Evolutionary conservation across 331 rosid species (phyloP).

Genomic region (Spiraea crenata): DNA sequence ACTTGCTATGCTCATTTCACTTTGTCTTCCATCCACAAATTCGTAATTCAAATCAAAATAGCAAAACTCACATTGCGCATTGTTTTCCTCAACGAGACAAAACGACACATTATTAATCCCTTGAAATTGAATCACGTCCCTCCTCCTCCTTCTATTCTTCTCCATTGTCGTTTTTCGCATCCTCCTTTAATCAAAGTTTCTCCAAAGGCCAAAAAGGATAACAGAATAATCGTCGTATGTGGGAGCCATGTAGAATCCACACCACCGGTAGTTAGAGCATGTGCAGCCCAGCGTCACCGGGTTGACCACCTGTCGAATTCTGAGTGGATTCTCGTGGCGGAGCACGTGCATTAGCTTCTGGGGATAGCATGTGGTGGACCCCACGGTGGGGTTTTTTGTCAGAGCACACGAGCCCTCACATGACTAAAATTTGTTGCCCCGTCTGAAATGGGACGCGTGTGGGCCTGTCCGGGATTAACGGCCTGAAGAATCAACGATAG

Average conservation of each 20-base stretch:
- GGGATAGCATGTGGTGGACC: conserved; percentile 53
- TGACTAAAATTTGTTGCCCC: conserved; percentile 25
- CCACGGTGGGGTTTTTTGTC: conserved; percentile 16
- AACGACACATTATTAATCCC: neutral
- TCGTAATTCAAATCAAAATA: neutral
- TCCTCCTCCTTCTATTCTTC: conserved; percentile 7
- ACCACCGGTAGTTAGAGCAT: conserved; percentile 17
- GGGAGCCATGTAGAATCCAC: neutral
- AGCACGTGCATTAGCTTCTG: conserved; percentile 44
- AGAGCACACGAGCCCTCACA: conserved; percentile 56
- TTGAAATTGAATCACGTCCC: neutral
- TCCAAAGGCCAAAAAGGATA: neutral
- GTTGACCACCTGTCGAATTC: conserved; percentile 19
- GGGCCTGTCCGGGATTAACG: conserved; percentile 29
- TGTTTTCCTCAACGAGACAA: neutral
- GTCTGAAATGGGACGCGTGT: conserved; percentile 34
- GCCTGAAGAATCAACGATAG: conserved; percentile 26
- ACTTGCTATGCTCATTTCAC: too few species aligned
- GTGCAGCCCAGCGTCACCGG: conserved; percentile 1
- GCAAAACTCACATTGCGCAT: neutral
- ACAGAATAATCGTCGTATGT: neutral
- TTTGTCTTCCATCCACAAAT: neutral
- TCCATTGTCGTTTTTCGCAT: conserved; percentile 11
- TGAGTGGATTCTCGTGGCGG: conserved; percentile 1
- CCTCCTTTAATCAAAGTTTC: neutral